A percentile compares a stretch with the other conserved stretches of the same genome.
phyloP scores from a whole-genome alignment of 768 basidiomycete species.

The Boletus rubescentipes region DNA sequence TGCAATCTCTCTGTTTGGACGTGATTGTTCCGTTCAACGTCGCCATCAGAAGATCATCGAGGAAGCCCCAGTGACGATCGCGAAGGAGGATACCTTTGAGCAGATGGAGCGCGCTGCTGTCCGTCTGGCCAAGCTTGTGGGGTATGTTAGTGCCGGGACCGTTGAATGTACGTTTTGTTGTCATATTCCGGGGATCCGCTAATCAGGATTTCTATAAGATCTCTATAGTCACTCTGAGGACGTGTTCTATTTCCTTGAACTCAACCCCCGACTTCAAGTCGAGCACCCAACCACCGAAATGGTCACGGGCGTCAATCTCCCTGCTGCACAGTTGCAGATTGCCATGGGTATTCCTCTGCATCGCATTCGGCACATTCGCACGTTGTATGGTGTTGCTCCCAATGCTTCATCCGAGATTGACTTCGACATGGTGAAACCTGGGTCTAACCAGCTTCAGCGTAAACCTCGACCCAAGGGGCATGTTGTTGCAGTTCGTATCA shows the following conservation, averaged over 20 bases:
- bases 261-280: constrained; percentile 99
- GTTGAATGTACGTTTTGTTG: constrained; percentile 72
- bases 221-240: constrained; percentile 94
- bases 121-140: constrained; percentile 96
- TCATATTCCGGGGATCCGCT: not conserved
- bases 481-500: constrained; percentile 98
- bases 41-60: constrained; percentile 99
- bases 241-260: constrained; percentile 95
- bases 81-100: constrained; percentile 87
- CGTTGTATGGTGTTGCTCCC: constrained; percentile 91
- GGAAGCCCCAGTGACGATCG: constrained; percentile 98
- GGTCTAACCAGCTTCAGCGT: constrained; percentile 83
- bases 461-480: constrained; percentile 97
- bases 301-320: constrained; percentile 98
- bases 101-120: constrained; percentile 99
- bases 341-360: constrained; percentile 98
- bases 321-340: constrained; percentile 94
- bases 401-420: constrained; percentile 91
- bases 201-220: constrained; percentile 46
- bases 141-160: constrained; percentile 98
- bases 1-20: constrained; percentile 97
- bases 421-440: constrained; percentile 92
- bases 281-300: constrained; percentile 99
- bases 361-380: constrained; percentile 93
- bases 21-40: constrained; percentile 98